Evolutionary conservation across 139 green algal genomes (phyloP), one percentile per base, ranked within the genome.

Genomic region (Tetradesmus lagerheimii): DNA sequence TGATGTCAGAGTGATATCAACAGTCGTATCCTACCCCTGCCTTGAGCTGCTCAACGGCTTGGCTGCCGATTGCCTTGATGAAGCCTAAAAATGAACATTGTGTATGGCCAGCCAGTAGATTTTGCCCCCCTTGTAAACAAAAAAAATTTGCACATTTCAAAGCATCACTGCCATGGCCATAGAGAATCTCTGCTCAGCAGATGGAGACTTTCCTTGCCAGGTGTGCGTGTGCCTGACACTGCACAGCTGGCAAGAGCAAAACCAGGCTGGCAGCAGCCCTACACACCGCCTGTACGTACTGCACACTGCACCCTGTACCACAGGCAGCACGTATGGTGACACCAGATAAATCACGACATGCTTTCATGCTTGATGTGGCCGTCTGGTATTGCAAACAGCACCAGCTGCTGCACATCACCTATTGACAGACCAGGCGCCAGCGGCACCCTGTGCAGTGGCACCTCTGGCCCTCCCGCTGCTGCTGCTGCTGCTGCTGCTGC

Each of bases 291-390:
- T 71, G 57, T 5, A 31, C 57, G 23, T 31, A 11, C 57, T n/a
- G n/a, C 57, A 31, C 2, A 29, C 57, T 31, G 4, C 18, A 71
- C 57, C 4, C 20, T 27, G 2, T 11, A 71, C 4, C 23, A 3
- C 18, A 31, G 57, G 2, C 18, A 29, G 57, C 20, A 27, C 5
- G 6, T 41, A 79, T 4, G 4, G 11, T 45, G 74, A 80, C 34
- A 27, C 20, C 16, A 1, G 18, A 2, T 18, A 47, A 5, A 4
- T 12, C 76, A 34, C n/a, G 11, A 82, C 76, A 47, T 82, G 18
- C 5, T 4, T 1, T 77, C 64, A 64, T 88, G 62, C 41, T 80
- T 88, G 62, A 29, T 88, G 37, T 88, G 83, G 16, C 83, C 83
- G 43, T 80, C 83, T 18, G 64, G 64, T 31, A 80, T 88, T 1